Percentiles rank a stretch among this genome's conserved stretches.
Conservation (phyloP, 2,329 filamentous ascomycete species). For the Colletotrichum neosansevieriae region DNA sequence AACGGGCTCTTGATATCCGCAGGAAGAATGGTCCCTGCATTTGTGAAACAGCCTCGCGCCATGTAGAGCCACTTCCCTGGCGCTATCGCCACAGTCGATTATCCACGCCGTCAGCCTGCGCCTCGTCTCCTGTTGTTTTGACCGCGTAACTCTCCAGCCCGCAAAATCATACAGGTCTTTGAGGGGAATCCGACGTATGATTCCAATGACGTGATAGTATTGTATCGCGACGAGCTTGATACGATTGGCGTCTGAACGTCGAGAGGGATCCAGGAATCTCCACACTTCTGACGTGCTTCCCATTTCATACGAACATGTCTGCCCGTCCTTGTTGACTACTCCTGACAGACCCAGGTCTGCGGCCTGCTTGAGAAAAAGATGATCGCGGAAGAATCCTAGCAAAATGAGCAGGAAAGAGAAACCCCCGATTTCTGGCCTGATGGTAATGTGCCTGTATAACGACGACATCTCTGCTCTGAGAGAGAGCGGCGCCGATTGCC, state of each 20-base stretch:
- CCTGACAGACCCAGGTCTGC: background rate
- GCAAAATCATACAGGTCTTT: slow-evolving; percentile 1
- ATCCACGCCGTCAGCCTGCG: background rate
- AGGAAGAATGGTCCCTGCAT: background rate
- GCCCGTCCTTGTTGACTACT: background rate
- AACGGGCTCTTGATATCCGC: background rate
- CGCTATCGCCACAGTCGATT: background rate
- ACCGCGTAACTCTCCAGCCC: background rate
- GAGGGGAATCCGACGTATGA: background rate
- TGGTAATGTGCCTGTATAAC: background rate
- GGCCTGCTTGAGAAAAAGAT: background rate
- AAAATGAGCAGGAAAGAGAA: background rate
- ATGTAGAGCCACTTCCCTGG: background rate
- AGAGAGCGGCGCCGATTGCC: background rate
- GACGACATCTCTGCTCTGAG: background rate
- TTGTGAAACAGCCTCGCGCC: background rate
- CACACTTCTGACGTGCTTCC: background rate
- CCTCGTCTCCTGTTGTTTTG: background rate
- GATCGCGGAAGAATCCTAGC: background rate
- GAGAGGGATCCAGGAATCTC: background rate
- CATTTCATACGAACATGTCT: background rate
- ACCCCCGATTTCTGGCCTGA: background rate
- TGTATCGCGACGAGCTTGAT: background rate
- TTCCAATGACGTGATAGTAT: background rate
- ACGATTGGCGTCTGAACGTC: background rate